phyloP scores from a whole-genome alignment of 2,329 filamentous ascomycete species.

The Penicillium sp. region DNA sequence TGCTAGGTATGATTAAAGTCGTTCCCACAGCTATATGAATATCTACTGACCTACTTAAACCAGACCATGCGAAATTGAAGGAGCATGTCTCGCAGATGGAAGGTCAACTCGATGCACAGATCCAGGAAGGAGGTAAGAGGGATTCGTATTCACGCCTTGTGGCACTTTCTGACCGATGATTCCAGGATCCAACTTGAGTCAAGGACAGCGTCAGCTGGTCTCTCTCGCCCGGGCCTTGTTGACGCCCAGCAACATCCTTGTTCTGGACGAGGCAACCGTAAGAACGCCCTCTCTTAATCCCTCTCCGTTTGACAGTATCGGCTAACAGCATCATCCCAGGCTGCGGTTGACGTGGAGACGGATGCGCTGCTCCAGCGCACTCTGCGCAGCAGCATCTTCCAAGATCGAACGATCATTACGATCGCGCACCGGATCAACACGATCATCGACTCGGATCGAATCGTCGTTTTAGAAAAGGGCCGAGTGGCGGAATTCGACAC shows the following conservation, averaged over 20 bases:
- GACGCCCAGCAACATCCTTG: slow-evolving; percentile 93
- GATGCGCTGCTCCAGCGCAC: slow-evolving; percentile 65
- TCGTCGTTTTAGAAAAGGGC: slow-evolving; percentile 89
- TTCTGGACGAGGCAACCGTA: slow-evolving; percentile 94
- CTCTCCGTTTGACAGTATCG: not conserved
- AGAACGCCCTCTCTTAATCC: slow-evolving; percentile 11
- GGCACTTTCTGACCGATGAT: slow-evolving; percentile 13
- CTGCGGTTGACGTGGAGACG: slow-evolving; percentile 68
- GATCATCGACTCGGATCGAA: slow-evolving; percentile 82
- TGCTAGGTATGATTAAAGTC: slow-evolving; percentile 65
- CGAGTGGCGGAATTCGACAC: slow-evolving; percentile 90
- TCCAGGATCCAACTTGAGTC: slow-evolving; percentile 88
- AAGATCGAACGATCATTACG: slow-evolving; percentile 93
- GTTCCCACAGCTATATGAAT: slow-evolving; percentile 11
- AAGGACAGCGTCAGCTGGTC: slow-evolving; percentile 90
- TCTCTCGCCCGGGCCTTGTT: slow-evolving; percentile 91
- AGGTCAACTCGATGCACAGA: slow-evolving; percentile 82
- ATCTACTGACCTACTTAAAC: slow-evolving; percentile 40
- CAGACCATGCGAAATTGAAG: slow-evolving; percentile 89
- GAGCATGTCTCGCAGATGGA: slow-evolving; percentile 85
- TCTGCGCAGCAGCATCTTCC: slow-evolving; percentile 67
- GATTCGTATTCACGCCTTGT: not conserved
- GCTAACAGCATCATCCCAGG: slow-evolving; percentile 41
- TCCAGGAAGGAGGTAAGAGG: slow-evolving; percentile 85
- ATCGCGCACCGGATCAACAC: slow-evolving; percentile 98